Evolutionary conservation across 2,329 filamentous ascomycete species (phyloP).

Genomic region (Beauveria pseudobassiana): DNA sequence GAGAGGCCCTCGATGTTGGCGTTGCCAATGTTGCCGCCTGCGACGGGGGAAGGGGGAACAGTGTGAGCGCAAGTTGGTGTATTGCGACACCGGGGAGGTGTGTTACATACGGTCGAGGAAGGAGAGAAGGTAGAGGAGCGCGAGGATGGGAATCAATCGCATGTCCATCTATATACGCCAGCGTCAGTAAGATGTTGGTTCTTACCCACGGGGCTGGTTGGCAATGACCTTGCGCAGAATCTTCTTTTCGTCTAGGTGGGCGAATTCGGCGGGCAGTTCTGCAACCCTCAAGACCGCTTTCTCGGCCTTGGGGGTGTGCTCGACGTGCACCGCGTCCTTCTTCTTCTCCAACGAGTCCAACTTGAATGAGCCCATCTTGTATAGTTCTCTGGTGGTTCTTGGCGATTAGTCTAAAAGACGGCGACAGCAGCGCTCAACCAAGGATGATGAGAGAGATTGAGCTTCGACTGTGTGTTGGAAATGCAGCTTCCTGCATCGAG

Average conservation of each 20-base stretch:
- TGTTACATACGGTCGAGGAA: constrained; percentile 45
- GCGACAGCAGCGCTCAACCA: background rate
- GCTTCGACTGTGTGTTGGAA: too few species aligned
- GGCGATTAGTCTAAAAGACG: background rate
- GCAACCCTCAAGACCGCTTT: background rate
- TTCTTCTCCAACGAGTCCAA: background rate
- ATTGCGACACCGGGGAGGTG: background rate
- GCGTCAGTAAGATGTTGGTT: background rate
- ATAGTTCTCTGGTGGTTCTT: background rate
- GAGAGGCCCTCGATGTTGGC: constrained; percentile 19
- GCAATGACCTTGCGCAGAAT: constrained; percentile 39
- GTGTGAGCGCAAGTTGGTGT: background rate
- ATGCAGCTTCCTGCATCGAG: too few species aligned
- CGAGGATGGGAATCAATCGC: constrained; percentile 49
- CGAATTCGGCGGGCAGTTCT: constrained; percentile 14
- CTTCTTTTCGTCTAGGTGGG: constrained; percentile 42
- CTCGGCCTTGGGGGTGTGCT: background rate
- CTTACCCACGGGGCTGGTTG: background rate
- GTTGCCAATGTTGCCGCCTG: constrained; percentile 12
- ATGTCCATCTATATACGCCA: constrained; percentile 31
- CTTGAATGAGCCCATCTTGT: background rate
- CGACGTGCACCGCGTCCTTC: background rate
- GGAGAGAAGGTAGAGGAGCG: constrained; percentile 54
- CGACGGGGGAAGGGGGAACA: background rate
- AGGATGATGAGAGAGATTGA: background rate